Base-by-base conservation (phyloP, 331 rosid genomes). In the Ulmus americana region DNA sequence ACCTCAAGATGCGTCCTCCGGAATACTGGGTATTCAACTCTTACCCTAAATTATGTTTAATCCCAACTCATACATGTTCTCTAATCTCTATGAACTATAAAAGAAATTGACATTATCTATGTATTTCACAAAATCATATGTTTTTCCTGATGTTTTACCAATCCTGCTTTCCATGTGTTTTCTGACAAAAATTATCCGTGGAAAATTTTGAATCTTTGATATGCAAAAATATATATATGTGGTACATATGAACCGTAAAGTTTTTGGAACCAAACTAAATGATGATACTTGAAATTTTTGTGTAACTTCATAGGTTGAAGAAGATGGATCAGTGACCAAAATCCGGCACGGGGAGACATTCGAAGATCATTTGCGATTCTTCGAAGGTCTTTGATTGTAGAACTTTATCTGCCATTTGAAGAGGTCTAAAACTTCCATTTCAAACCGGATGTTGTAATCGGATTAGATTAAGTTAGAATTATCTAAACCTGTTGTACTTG, bases 1-100 rank as follows among this genome's bases (percentile, higher is more conserved):
- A 94, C 82, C 91, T 94, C 55, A 89, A 90, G 82, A 94, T 94
- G 98, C 88, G 95, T 9, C 98, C 97, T 72, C 95, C 97, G 0
- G 95, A 94, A 45, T 94, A 83, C 73, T 94, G 98, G 98, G 98
- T 89, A 85, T 10, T 71, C 11, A 65, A 7, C 49, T 42, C 8
- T 61, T 8, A 60, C 65, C 18, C 8, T 6, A 45, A 8, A 8
- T 44, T 8, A 18, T 16, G 39, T 61, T 13, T 18, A 44, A 43
- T 60, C 15, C 7, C 51, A 6, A 14, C 8, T 4, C 6, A 18
- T 2, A 41, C 35, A 28, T n/a, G 8, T 5, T 5, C 4, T 57
- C n/a, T 57, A 28, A 28, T 28, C 35, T 28, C 35, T 28, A 28
- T 28, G 35, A 28, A 28, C 35, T 28, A 28, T 28, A 28, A 28